phyloP scores from a whole-genome alignment of 306 rosid species.

The Vicia sativa region DNA sequence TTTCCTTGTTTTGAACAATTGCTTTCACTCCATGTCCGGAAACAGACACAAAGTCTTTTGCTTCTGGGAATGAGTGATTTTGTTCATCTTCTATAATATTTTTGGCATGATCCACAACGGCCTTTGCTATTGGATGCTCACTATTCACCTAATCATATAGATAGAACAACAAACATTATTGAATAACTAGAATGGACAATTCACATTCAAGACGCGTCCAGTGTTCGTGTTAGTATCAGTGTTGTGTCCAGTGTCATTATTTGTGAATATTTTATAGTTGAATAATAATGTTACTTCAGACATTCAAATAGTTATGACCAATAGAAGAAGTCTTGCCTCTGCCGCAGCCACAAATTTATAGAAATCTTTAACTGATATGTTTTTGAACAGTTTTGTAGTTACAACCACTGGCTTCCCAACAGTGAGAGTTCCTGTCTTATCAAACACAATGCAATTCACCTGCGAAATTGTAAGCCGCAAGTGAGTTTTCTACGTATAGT shows the following conservation, averaged over 20 bases:
- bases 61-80: slow-evolving; percentile 62
- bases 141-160: slow-evolving; percentile 71
- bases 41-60: slow-evolving; percentile 60
- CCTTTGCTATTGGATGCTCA: slow-evolving; percentile 86
- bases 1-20: slow-evolving; percentile 51
- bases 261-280: too few relatives aligned
- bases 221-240: background rate
- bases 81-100: slow-evolving; percentile 52
- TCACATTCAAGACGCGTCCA: too few relatives aligned
- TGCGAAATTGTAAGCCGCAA: slow-evolving; percentile 30
- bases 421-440: slow-evolving; percentile 95
- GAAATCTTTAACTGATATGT: slow-evolving; percentile 46
- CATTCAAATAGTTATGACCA: background rate
- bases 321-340: slow-evolving; percentile 52
- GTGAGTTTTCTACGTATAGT: background rate
- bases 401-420: slow-evolving; percentile 80
- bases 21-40: slow-evolving; percentile 86
- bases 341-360: slow-evolving; percentile 74
- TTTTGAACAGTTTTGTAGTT: slow-evolving; percentile 48
- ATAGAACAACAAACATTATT: background rate
- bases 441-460: slow-evolving; percentile 87
- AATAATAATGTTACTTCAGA: too few relatives aligned
- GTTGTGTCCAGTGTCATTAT: background rate
- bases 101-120: slow-evolving; percentile 75
- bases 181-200: background rate